Evolutionary conservation across 2,329 filamentous ascomycete genomes (phyloP).

Genomic region (Aspergillus pseudonomiae): DNA sequence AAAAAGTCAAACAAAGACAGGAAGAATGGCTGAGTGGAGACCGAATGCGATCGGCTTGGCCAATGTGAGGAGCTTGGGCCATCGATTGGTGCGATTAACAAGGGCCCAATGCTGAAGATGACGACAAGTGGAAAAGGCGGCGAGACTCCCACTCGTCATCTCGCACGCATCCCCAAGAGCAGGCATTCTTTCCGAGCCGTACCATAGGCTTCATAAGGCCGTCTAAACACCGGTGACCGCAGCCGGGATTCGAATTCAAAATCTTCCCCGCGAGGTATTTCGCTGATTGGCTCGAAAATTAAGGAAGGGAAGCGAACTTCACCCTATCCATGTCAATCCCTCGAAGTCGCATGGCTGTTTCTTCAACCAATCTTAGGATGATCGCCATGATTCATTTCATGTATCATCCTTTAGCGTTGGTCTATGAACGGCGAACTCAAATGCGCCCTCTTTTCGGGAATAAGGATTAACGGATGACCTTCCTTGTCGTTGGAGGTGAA

Average conservation of each 20-base stretch:
- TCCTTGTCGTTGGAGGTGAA: neutral
- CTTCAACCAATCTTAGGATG: conserved; percentile 21
- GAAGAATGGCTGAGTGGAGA: conserved; percentile 14
- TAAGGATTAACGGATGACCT: conserved; percentile 5
- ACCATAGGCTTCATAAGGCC: conserved; percentile 9
- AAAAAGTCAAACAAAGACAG: conserved; percentile 11
- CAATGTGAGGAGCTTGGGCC: conserved; percentile 36
- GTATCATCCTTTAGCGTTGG: conserved; percentile 11
- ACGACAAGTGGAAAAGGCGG: conserved; percentile 17
- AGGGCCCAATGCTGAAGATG: conserved; percentile 23
- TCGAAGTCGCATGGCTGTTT: conserved; percentile 28
- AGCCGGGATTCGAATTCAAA: conserved; percentile 31
- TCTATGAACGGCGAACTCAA: conserved; percentile 7
- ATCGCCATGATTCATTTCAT: conserved; percentile 30
- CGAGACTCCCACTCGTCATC: conserved; percentile 1
- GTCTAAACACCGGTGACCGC: conserved; percentile 22
- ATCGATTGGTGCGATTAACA: conserved; percentile 25
- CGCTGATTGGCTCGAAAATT: conserved; percentile 32
- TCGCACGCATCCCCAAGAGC: neutral
- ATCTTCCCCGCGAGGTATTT: conserved; percentile 29
- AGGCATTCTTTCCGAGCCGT: conserved; percentile 1
- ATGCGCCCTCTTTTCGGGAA: conserved; percentile 4
- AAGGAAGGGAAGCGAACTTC: conserved; percentile 19
- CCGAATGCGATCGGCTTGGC: conserved; percentile 34
- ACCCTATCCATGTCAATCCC: conserved; percentile 27